These are phyloP conservation scores for Ceratocystis variospora DNA, from an alignment of 2,329 filamentous ascomycete genomes.

Conservation along the genomic window DNA sequence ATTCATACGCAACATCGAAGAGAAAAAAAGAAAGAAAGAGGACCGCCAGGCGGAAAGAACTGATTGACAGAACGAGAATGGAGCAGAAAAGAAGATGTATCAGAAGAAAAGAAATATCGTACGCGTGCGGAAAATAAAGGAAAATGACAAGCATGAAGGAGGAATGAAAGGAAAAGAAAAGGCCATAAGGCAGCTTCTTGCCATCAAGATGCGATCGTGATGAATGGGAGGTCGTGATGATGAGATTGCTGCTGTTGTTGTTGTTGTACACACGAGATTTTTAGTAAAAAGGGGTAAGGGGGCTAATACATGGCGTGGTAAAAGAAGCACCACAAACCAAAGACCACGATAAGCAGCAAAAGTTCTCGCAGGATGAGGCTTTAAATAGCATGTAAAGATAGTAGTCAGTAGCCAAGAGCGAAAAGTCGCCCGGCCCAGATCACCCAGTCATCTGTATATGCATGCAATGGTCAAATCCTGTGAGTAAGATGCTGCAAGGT, in stretches of 20 bases:
- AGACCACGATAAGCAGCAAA: background rate
- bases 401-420: background rate
- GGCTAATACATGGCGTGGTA: background rate
- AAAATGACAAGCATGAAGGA: constrained; percentile 7
- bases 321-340: background rate
- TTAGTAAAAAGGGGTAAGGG: background rate
- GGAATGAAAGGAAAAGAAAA: background rate
- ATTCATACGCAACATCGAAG: background rate
- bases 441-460: background rate
- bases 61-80: background rate
- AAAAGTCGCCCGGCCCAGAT: background rate
- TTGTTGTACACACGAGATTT: constrained; percentile 4
- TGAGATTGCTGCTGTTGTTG: background rate
- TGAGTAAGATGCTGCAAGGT: background rate
- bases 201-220: background rate
- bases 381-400: background rate
- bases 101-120: constrained; percentile 3
- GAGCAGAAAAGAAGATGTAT: constrained; percentile 5
- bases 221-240: constrained; percentile 7
- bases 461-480: background rate
- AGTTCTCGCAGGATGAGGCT: background rate
- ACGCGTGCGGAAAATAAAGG: constrained; percentile 9
- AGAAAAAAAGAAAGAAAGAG: background rate
- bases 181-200: constrained; percentile 1
- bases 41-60: background rate